Conservation (phyloP, 2,329 filamentous ascomycete species). For the Fusarium nodosum region DNA sequence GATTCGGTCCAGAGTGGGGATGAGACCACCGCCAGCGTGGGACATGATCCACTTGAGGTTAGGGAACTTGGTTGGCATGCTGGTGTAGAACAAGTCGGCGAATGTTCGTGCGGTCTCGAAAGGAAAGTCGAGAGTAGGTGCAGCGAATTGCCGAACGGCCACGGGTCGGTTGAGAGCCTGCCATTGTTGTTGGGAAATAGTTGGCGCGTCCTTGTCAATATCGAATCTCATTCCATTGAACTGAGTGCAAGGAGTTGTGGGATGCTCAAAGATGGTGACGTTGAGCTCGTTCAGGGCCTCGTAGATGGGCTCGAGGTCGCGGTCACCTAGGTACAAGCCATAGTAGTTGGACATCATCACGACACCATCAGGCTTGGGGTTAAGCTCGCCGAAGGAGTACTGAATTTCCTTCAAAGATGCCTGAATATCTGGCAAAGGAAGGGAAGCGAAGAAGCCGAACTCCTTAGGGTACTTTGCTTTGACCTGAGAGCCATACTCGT, state of each 20-base stretch:
- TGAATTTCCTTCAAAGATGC: constrained; percentile 21
- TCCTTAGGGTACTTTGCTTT: constrained; percentile 24
- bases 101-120: constrained; percentile 39
- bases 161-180: constrained; percentile 27
- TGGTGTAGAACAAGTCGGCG: constrained; percentile 39
- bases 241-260: constrained; percentile 26
- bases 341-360: constrained; percentile 35
- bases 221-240: constrained; percentile 14
- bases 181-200: constrained; percentile 18
- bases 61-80: constrained; percentile 44
- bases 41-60: constrained; percentile 48
- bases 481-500: constrained; percentile 8
- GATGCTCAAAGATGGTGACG: constrained; percentile 27
- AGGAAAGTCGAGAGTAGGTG: constrained; percentile 17
- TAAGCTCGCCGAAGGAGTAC: constrained; percentile 1
- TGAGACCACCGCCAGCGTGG: constrained; percentile 46
- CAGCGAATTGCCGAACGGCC: constrained; percentile 20
- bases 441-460: constrained; percentile 17
- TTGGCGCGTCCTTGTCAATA: background rate
- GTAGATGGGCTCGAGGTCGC: constrained; percentile 17
- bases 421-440: constrained; percentile 15
- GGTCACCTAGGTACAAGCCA: constrained; percentile 16
- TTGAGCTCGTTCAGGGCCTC: constrained; percentile 12
- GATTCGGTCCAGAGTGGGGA: constrained; percentile 45
- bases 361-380: constrained; percentile 9